Evolutionary conservation across 164 flowering plant genomes (phyloP), one percentile per base, ranked within the genome.

Genomic region (Aristolochia fimbriata): DNA sequence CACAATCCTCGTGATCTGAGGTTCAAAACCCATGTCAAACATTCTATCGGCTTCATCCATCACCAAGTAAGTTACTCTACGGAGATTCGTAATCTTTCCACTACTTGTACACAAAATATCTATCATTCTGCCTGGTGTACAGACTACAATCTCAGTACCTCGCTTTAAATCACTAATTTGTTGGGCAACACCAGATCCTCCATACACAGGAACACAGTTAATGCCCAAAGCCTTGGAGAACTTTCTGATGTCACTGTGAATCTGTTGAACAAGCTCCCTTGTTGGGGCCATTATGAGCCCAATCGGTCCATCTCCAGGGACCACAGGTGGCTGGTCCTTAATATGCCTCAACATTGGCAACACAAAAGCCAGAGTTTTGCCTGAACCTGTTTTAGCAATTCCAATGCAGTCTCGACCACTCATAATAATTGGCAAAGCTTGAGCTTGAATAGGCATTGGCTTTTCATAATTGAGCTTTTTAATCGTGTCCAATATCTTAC

Each of bases 21-120:
- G 98, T 74, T 90, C 97, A 74, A 93, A 90, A 41, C 98, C 98
- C 98, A 93, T 86, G 73, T 93, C 98, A 78, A 93, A 93, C 98
- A 93, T 93, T 6, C 96, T 74, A 74, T 91, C 98, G 59, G 96
- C 98, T 79, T 91, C 98, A 76, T 91, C 98, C 95, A 91, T 78
- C 57, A 93, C 98, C 62, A 93, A 71, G 66, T 79, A 93, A 10
- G 98, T 87, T 47, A 90, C 96, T 65, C 94, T 77, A 16, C 97
- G 81, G 21, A 93, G 80, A 71, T 93, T 93, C 24, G 94, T 81
- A 19, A 93, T 90, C 70, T 90, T 89, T 15, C 98, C 98, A 56
- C 83, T 77, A 66, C 98, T 89, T 0, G 97, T 89, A 66, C 96
- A 89, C 12, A 93, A 85, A 47, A 93, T 89, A 61, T 93, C 98